Evolutionary conservation across 108 stramenopile species (phyloP).

Genomic region (Parietichytrium sp.): DNA sequence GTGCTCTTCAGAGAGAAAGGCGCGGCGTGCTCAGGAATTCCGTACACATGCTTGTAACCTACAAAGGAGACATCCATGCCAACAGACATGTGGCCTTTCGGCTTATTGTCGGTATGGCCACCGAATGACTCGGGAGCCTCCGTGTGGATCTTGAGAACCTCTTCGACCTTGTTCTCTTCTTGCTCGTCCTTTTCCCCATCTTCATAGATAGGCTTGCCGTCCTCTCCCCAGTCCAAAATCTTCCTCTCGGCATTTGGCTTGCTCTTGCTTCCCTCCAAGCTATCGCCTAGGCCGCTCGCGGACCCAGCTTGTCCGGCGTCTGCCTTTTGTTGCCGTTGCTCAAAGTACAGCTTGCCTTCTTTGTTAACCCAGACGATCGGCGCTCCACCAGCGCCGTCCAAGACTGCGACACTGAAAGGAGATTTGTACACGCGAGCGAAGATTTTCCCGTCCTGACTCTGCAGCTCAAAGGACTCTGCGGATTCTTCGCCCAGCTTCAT

Average conservation of each 20-base stretch:
- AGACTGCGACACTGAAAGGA: conserved; percentile 41
- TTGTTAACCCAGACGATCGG: conserved; percentile 61
- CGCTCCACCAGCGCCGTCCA: neutral
- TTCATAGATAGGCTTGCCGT: conserved; percentile 48
- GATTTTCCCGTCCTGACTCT: neutral
- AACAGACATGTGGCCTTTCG: conserved; percentile 87
- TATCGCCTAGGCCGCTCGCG: neutral
- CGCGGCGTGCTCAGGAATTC: conserved; percentile 95
- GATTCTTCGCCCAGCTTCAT: neutral
- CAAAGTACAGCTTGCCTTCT: conserved; percentile 75
- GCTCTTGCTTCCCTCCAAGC: conserved; percentile 25
- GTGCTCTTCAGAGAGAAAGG: conserved; percentile 80
- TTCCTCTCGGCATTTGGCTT: neutral
- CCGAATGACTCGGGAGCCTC: conserved; percentile 73
- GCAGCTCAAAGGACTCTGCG: neutral
- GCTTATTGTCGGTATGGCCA: conserved; percentile 82
- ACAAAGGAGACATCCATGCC: conserved; percentile 90
- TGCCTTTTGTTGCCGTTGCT: conserved; percentile 70
- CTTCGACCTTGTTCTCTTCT: conserved; percentile 51
- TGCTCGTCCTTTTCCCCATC: conserved; percentile 51
- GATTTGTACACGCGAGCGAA: neutral
- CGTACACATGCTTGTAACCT: conserved; percentile 75
- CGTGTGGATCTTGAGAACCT: conserved; percentile 34
- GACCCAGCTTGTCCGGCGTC: conserved; percentile 42
- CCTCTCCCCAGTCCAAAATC: conserved; percentile 48